Conservation (phyloP, 2,329 filamentous ascomycete genomes). For the Colletotrichum cereale region DNA sequence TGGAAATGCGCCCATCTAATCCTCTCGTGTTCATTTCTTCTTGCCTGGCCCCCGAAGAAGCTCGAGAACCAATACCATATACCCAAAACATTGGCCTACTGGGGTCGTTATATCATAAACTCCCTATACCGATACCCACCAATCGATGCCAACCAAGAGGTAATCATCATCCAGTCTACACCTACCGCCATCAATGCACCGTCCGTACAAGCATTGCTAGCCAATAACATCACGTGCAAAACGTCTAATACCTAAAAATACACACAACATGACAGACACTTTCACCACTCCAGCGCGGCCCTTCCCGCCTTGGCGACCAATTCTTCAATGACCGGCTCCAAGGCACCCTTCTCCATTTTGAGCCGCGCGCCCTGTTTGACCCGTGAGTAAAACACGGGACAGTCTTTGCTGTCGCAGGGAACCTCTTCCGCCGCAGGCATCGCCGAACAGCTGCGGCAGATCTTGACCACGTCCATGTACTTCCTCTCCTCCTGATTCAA, state of each 20-base stretch:
- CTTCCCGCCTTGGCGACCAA: slow-evolving; percentile 47
- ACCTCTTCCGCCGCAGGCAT: slow-evolving; percentile 81
- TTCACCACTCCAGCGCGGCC: slow-evolving; percentile 52
- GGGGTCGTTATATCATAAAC: slow-evolving; percentile 22
- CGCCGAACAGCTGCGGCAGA: slow-evolving; percentile 86
- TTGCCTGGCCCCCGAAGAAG: background rate
- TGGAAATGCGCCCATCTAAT: background rate
- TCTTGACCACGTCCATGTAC: slow-evolving; percentile 71
- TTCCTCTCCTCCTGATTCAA: slow-evolving; percentile 74
- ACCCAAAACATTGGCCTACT: slow-evolving; percentile 9
- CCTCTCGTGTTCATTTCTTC: background rate
- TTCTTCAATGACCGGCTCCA: slow-evolving; percentile 50
- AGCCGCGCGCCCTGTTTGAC: slow-evolving; percentile 70
- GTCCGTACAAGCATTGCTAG: background rate
- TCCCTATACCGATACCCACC: background rate
- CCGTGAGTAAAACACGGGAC: slow-evolving; percentile 89
- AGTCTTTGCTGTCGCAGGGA: slow-evolving; percentile 91
- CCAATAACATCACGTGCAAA: background rate
- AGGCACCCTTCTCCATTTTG: slow-evolving; percentile 52
- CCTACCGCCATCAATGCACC: background rate
- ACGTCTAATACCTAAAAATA: background rate
- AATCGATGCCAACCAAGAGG: background rate
- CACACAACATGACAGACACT: background rate
- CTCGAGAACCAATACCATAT: background rate
- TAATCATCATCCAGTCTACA: background rate